Conservation (phyloP, 352 stramenopile genomes). For the Phytopythium cucurbitacearum region DNA sequence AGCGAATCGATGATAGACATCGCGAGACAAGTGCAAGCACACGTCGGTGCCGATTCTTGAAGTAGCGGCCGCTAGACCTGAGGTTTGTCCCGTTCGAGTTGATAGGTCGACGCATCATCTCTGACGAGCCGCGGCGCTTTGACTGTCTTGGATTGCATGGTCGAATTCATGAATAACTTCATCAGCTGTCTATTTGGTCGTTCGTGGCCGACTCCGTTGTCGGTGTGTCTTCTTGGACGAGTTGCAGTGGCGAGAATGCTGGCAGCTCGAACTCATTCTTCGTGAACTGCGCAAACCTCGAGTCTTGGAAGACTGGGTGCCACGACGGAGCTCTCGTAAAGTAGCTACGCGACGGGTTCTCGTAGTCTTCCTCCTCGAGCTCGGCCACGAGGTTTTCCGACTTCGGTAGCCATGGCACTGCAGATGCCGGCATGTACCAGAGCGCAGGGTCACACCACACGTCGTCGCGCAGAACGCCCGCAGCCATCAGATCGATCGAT, state of each 20-base stretch:
- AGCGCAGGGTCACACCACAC: constrained; percentile 38
- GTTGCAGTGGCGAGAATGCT: background rate
- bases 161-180: too few species aligned
- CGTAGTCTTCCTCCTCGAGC: constrained; percentile 20
- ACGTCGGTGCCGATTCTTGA: too few species aligned
- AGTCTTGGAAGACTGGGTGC: constrained; percentile 24
- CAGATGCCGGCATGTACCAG: constrained; percentile 40
- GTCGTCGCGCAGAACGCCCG: constrained; percentile 25
- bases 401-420: constrained; percentile 34
- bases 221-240: background rate
- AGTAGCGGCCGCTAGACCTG: too few species aligned
- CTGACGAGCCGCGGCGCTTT: too few species aligned
- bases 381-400: constrained; percentile 16
- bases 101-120: too few species aligned
- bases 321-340: constrained; percentile 7
- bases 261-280: constrained; percentile 10
- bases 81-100: too few species aligned
- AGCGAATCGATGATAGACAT: too few species aligned
- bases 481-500: constrained; percentile 40
- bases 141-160: too few species aligned
- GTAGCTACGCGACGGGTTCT: constrained; percentile 14
- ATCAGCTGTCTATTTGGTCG: too few species aligned
- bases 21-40: too few species aligned
- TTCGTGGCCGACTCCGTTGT: background rate
- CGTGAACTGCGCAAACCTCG: constrained; percentile 13